These are phyloP conservation scores for Baorangia bicolor DNA, from an alignment of 768 basidiomycete genomes.

Conservation along the genomic window DNA sequence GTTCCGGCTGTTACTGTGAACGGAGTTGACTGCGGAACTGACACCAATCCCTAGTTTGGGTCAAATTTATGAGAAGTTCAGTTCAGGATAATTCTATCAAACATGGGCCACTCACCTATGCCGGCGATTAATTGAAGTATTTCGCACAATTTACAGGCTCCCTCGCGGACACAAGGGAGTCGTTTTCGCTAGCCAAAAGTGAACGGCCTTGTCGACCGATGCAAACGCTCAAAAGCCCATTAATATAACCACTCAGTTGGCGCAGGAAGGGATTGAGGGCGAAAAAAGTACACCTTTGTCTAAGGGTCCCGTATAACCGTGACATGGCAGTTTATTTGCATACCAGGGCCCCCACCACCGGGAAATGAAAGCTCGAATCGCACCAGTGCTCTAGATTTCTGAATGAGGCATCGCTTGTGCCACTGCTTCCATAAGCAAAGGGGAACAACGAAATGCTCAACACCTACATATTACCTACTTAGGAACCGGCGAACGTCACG, in stretches of 20 bases:
- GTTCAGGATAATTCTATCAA: not conserved
- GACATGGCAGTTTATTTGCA: not conserved
- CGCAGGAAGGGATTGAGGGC: not conserved
- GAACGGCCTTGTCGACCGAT: too few species aligned
- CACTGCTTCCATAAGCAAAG: not conserved
- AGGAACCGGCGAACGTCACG: not conserved
- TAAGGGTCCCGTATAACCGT: not conserved
- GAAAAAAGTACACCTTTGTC: not conserved
- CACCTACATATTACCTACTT: not conserved
- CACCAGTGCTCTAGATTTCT: not conserved
- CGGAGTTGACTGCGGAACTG: not conserved
- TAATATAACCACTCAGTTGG: too few species aligned
- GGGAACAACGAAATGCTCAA: too few species aligned
- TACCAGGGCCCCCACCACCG: not conserved
- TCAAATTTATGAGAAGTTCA: not conserved
- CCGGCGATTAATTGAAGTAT: not conserved
- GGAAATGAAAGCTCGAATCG: not conserved
- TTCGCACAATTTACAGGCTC: too few species aligned
- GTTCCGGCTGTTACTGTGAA: not conserved
- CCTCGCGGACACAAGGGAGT: too few species aligned
- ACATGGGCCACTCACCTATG: not conserved
- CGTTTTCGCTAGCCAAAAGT: too few species aligned
- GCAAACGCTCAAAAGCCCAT: too few species aligned
- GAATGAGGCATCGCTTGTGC: not conserved
- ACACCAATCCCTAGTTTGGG: not conserved